Conservation (phyloP, 108 stramenopile genomes). For the Bacterosira constricta region DNA sequence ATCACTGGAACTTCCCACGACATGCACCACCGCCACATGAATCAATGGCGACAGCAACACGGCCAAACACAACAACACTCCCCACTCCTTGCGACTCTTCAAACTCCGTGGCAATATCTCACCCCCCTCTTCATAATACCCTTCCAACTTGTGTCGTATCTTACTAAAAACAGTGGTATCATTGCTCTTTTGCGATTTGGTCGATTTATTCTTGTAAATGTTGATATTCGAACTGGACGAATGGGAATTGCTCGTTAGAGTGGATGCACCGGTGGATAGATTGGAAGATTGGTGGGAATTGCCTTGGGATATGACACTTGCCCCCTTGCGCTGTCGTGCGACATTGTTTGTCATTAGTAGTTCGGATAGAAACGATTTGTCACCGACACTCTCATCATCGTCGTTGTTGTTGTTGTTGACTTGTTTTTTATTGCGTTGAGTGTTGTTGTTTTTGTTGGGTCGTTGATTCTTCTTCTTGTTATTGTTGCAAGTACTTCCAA, state of each 20-base stretch:
- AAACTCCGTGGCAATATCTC: constrained; percentile 12
- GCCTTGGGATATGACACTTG: not conserved
- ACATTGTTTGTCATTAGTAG: constrained; percentile 15
- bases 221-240: not conserved
- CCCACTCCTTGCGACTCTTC: constrained; percentile 18
- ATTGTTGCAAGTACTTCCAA: too few species aligned
- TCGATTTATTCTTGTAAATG: too few species aligned
- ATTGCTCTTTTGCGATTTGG: not conserved
- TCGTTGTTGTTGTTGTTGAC: not conserved
- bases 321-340: constrained; percentile 27
- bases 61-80: constrained; percentile 14
- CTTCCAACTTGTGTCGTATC: constrained; percentile 6
- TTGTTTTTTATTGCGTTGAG: not conserved
- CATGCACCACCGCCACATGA: constrained; percentile 12
- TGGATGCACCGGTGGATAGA: not conserved
- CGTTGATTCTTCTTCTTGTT: too few species aligned
- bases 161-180: not conserved
- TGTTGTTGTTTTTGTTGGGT: not conserved
- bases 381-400: constrained; percentile 15
- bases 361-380: constrained; percentile 30
- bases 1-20: not conserved
- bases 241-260: not conserved
- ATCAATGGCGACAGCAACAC: constrained; percentile 24
- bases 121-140: constrained; percentile 25
- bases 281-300: not conserved